Evolutionary conservation across 2,329 filamentous ascomycete species (phyloP).

Genomic region (Chaetomium strumarium): DNA sequence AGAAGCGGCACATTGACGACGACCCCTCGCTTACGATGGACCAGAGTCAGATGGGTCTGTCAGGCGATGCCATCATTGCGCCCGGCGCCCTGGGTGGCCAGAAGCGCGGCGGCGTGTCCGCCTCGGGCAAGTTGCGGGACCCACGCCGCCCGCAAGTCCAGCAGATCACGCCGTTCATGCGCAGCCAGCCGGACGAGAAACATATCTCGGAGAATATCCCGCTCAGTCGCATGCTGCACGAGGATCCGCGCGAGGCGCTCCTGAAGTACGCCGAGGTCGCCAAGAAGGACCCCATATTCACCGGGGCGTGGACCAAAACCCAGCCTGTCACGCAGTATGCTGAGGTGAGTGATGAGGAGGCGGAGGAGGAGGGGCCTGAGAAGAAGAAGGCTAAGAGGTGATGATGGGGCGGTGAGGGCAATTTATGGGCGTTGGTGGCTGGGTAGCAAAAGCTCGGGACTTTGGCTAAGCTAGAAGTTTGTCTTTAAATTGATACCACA

Average conservation of each 20-base stretch:
- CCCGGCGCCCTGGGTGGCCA: slow-evolving; percentile 54
- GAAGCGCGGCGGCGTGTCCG: slow-evolving; percentile 61
- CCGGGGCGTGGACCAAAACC: slow-evolving; percentile 84
- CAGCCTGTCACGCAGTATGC: slow-evolving; percentile 91
- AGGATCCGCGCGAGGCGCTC: slow-evolving; percentile 89
- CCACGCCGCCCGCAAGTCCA: slow-evolving; percentile 82
- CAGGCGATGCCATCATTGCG: slow-evolving; percentile 73
- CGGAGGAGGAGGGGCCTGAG: slow-evolving; percentile 57
- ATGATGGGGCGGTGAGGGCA: slow-evolving; percentile 17
- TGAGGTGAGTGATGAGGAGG: slow-evolving; percentile 81
- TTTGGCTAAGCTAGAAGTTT: too few species aligned
- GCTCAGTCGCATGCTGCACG: slow-evolving; percentile 86
- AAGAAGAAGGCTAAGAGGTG: slow-evolving; percentile 56
- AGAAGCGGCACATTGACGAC: slow-evolving; percentile 93
- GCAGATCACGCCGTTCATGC: slow-evolving; percentile 80
- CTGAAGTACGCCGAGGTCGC: slow-evolving; percentile 93
- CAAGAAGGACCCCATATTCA: slow-evolving; percentile 89
- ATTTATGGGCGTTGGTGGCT: background rate
- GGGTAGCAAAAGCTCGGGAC: background rate
- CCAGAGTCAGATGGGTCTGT: slow-evolving; percentile 66
- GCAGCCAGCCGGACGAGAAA: slow-evolving; percentile 81
- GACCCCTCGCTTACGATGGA: slow-evolving; percentile 83
- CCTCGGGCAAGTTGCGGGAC: slow-evolving; percentile 69
- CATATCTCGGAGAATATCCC: slow-evolving; percentile 86
- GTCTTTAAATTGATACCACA: too few species aligned